A percentile compares a stretch with the other conserved stretches of the same genome.
phyloP scores from a whole-genome alignment of 2,329 filamentous ascomycete genomes.

The Botryotinia narcissicola region DNA sequence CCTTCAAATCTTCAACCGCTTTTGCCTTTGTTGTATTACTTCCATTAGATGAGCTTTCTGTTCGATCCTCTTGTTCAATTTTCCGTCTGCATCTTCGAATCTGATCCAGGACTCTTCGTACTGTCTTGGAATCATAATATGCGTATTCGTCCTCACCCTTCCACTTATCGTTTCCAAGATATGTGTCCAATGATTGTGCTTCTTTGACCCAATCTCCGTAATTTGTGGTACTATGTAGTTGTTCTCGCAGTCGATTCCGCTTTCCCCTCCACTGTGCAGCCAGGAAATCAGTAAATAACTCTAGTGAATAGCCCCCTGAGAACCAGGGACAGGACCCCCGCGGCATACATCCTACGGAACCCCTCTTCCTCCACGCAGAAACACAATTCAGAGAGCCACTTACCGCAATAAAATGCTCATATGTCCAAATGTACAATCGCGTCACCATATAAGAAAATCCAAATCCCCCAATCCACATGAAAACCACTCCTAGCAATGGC shows the following conservation, averaged over 20 bases:
- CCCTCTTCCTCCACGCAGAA: no score
- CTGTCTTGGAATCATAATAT: constrained; percentile 86
- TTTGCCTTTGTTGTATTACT: constrained; percentile 43
- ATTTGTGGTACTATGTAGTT: constrained; percentile 67
- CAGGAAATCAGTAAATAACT: constrained; percentile 55
- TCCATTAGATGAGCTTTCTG: constrained; percentile 39
- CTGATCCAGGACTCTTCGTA: constrained; percentile 73
- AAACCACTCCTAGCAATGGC: constrained; percentile 79
- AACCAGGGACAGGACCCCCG: not conserved
- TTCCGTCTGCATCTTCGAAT: constrained; percentile 60
- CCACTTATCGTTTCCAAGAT: constrained; percentile 78
- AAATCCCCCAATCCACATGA: constrained; percentile 76
- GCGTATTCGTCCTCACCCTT: constrained; percentile 74
- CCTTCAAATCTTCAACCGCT: constrained; percentile 71
- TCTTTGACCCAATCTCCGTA: constrained; percentile 83
- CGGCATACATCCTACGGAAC: not conserved
- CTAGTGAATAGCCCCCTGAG: not conserved
- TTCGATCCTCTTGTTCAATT: constrained; percentile 55
- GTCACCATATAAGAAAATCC: constrained; percentile 75
- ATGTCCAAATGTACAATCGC: constrained; percentile 83
- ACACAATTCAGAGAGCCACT: not conserved
- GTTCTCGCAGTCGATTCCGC: constrained; percentile 67
- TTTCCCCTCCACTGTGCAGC: constrained; percentile 72
- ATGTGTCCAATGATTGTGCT: constrained; percentile 74
- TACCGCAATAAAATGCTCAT: constrained; percentile 53